Evolutionary conservation across 805 yeast species (phyloP), one percentile per base, ranked within the genome.

Genomic region (Myxozyma nipponensis): DNA sequence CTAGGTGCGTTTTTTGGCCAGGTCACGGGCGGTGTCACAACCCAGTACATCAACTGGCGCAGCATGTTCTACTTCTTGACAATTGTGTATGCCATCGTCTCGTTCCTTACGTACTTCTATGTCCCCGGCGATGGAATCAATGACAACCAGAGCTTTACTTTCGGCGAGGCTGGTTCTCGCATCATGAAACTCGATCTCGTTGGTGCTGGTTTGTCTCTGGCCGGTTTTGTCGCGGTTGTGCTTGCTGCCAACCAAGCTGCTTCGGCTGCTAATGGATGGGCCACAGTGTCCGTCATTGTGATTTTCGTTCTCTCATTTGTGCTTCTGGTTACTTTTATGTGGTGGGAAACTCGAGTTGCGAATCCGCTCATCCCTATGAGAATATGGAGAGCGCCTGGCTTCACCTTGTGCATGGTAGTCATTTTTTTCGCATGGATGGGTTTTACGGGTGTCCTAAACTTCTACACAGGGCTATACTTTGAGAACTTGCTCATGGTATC

Each of bases 341-440:
- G 70, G 55, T 79, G 77, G 59, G 39, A 57, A 2, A 68, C 68
- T 39, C 49, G 72, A 1, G 73, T 78, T 1, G 39, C 51, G 38
- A 58, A 62, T n/a, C 79, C 80, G n/a, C 59, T 76, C 18, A 72
- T 76, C 74, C 79, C 79, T 9, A 69, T 74, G 69, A 47, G 52
- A 34, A 61, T 76, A 49, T 76, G 76, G 72, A 65, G 60, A 40
- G 68, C 62, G 46, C 63, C 56, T 24, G 70, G 71, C 36, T 76
- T 76, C 42, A 62, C 70, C 15, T 37, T 74, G 1, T 63, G 70
- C 45, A 72, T 75, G 75, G 46, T 63, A 3, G 62, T 73, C 43
- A 61, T 67, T 6, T 49, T 66, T 1, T 58, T 71, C n/a, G 63
- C 68, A 4, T 76, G 77, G 77, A 67, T 73, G 67, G 57, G 62